Evolutionary conservation across 768 basidiomycete genomes (phyloP), one percentile per base, ranked within the genome.

Genomic region (Mrakia blollopis): DNA sequence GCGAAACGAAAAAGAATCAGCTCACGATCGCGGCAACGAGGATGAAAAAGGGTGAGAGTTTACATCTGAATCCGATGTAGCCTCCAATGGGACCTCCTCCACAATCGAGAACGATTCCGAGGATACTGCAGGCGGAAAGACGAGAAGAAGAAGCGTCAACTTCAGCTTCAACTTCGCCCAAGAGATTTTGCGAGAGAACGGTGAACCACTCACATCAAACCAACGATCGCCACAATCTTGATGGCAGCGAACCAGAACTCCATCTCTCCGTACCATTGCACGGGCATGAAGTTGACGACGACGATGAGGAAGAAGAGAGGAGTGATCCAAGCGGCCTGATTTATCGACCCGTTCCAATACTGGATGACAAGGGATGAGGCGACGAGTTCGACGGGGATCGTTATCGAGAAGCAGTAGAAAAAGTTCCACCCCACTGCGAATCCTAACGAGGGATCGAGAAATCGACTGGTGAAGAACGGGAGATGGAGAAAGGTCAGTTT

Each of bases 331-430:
- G 80, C 84, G 14, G 83, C 83, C 16, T 75, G 63, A 25, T 78
- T 80, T 72, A 80, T 78, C 5, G n/a, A 47, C 35, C 72, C 72
- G n/a, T 79, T 78, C 91, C 91, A 92, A 84, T 18, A 57, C 14
- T 57, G 57, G 28, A 92, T 85, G 14, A 93, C 83, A 71, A 92
- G 86, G 21, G 88, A 86, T 13, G 90, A 88, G 1, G 80, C 67
- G 44, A 77, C 65, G 62, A 79, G 62, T 61, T 60, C 68, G 52
- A 41, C 65, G 21, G 70, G 69, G 18, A 77, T 70, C 30, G 57
- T 70, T 37, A 70, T 76, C 21, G 70, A 52, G 32, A 37, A 70
- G 18, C 57, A 70, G 35, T 52, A 76, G 54, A 35, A 62, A 57
- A 70, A 70, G 57, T 62, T 70, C n/a, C 57, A 65, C 0, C 68